These are phyloP conservation scores for Xylaria sp. DNA, from an alignment of 2,329 filamentous ascomycete genomes.

Conservation along the genomic window DNA sequence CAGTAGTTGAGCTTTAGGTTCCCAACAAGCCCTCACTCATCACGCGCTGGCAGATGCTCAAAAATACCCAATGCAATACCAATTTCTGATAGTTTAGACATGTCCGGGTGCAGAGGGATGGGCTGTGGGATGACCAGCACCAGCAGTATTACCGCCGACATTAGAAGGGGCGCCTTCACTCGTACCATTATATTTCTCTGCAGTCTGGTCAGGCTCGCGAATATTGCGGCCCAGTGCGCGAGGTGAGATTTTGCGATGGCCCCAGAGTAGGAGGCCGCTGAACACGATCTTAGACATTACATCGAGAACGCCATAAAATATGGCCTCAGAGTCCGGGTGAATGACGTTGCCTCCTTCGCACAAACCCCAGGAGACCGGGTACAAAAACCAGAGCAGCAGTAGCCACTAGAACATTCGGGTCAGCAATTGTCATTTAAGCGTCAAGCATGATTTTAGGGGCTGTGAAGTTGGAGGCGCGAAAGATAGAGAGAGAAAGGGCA, in stretches of 20 bases:
- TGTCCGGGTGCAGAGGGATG: not conserved
- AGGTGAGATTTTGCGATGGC: slow-evolving; percentile 71
- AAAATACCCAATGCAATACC: not conserved
- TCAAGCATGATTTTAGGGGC: not conserved
- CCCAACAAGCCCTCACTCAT: too few relatives aligned
- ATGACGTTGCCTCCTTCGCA: slow-evolving; percentile 74
- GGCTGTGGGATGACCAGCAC: slow-evolving; percentile 31
- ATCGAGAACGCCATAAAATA: slow-evolving; percentile 77
- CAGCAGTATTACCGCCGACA: slow-evolving; percentile 29
- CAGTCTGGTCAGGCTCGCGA: slow-evolving; percentile 44
- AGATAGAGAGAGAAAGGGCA: not conserved
- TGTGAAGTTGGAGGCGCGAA: too few relatives aligned
- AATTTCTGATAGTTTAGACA: slow-evolving; percentile 2
- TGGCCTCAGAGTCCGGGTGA: slow-evolving; percentile 71
- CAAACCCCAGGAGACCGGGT: slow-evolving; percentile 73
- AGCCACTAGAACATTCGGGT: slow-evolving; percentile 54
- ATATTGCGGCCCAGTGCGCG: slow-evolving; percentile 63
- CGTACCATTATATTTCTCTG: slow-evolving; percentile 43
- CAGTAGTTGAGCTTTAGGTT: not conserved
- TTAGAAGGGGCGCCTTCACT: slow-evolving; percentile 40
- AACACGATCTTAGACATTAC: slow-evolving; percentile 73
- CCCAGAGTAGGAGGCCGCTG: slow-evolving; percentile 68
- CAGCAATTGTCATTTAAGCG: not conserved
- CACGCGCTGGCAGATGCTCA: not conserved
- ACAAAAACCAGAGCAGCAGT: slow-evolving; percentile 71